These are phyloP conservation scores for Rhododendron henanense DNA, from an alignment of 148 eudicot genomes.

Conservation along the genomic window DNA sequence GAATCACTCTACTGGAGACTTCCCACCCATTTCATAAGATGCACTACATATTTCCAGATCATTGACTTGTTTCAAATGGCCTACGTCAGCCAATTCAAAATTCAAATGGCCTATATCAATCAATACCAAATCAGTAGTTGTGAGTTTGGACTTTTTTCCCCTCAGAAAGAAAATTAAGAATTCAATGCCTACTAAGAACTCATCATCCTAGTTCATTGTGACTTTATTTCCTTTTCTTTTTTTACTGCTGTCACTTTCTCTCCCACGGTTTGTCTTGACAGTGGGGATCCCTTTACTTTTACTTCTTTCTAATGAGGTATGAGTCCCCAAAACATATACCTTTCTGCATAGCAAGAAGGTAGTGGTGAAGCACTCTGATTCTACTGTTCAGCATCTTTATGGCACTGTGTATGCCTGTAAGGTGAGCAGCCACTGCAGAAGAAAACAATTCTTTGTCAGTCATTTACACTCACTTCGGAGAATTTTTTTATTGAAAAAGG, in stretches of 20 bases:
- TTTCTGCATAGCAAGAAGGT: conserved; percentile 87
- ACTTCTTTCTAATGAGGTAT: neutral
- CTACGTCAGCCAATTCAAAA: conserved; percentile 3
- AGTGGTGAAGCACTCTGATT: conserved; percentile 83
- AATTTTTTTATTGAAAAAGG: neutral
- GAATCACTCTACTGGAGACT: neutral
- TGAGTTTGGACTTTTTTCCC: neutral
- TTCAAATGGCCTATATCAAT: neutral
- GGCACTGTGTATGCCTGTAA: conserved; percentile 94
- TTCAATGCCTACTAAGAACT: neutral
- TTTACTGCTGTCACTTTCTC: neutral
- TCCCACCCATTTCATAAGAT: neutral
- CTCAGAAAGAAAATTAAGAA: neutral
- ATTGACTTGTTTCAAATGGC: neutral
- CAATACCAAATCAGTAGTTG: neutral
- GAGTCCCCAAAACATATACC: conserved; percentile 31
- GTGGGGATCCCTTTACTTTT: neutral
- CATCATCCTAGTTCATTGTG: neutral
- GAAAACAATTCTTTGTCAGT: neutral
- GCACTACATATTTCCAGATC: neutral
- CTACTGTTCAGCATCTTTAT: conserved; percentile 95
- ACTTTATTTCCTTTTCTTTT: neutral
- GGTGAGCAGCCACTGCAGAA: conserved; percentile 88
- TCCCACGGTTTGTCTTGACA: neutral
- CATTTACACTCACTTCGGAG: neutral